A percentile compares a stretch with the other conserved stretches of the same genome.
Evolutionary conservation across 2,329 filamentous ascomycete species (phyloP).

Genomic region (Ascocoryne sarcoides): DNA sequence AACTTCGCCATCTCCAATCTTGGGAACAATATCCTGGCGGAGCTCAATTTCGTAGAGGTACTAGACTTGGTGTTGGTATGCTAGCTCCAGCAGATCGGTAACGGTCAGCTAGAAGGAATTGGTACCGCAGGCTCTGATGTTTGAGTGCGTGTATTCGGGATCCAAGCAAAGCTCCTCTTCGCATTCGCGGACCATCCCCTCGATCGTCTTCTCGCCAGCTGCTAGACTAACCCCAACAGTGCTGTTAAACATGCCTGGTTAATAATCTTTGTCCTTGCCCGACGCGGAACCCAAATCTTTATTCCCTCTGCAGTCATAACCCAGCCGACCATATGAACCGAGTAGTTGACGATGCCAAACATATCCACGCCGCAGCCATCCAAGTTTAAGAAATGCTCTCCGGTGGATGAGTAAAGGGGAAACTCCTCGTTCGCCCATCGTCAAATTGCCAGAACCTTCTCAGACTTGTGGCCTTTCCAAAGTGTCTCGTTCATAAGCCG

Average conservation of each 20-base stretch:
- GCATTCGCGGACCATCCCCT: conserved; percentile 24
- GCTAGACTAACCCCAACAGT: conserved; percentile 21
- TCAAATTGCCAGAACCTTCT: background rate
- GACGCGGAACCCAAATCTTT: conserved; percentile 24
- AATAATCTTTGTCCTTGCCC: conserved; percentile 24
- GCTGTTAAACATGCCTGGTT: conserved; percentile 27
- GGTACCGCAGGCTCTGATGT: conserved; percentile 15
- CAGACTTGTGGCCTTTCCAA: too few species aligned
- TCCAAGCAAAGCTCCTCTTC: conserved; percentile 24
- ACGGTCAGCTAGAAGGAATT: conserved; percentile 15
- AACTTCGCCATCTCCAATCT: conserved; percentile 26
- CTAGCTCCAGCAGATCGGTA: conserved; percentile 8
- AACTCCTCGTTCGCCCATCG: conserved; percentile 35
- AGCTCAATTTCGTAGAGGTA: conserved; percentile 30
- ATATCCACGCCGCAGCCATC: conserved; percentile 34
- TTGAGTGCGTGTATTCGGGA: conserved; percentile 14
- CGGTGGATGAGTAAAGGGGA: conserved; percentile 31
- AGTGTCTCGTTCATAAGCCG: conserved; percentile 7
- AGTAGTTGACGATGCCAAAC: conserved; percentile 36
- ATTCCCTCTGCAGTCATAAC: conserved; percentile 12
- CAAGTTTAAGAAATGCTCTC: conserved; percentile 33
- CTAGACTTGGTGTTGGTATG: conserved; percentile 26
- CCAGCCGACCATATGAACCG: conserved; percentile 34
- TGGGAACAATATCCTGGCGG: conserved; percentile 14
- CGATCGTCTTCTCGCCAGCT: conserved; percentile 17